phyloP scores from a whole-genome alignment of 129 eudicot genomes.

The Centella asiatica region DNA sequence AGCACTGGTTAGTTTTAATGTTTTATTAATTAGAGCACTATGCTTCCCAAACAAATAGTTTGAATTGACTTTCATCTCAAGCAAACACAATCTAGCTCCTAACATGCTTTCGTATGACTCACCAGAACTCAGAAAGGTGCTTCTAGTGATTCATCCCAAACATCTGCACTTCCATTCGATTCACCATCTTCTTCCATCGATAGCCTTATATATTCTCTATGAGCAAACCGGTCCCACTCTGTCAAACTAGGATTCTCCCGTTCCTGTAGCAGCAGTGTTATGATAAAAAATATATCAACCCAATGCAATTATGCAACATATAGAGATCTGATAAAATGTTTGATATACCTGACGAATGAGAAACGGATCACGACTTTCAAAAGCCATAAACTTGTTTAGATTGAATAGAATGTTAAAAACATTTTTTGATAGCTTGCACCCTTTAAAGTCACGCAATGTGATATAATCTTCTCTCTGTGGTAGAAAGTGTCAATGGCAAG shows the following conservation, averaged over 20 bases:
- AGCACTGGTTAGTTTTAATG: too few relatives aligned
- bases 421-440: slow-evolving; percentile 79
- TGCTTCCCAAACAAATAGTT: too few relatives aligned
- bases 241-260: slow-evolving; percentile 97
- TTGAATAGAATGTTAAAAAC: slow-evolving; percentile 91
- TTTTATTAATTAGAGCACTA: too few relatives aligned
- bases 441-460: slow-evolving; percentile 74
- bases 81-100: too few relatives aligned
- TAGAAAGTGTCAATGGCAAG: neutral
- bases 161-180: slow-evolving; percentile 83
- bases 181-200: slow-evolving; percentile 88
- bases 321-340: neutral
- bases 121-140: slow-evolving; percentile 63
- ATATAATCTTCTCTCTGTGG: slow-evolving; percentile 77
- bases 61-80: too few relatives aligned
- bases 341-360: slow-evolving; percentile 80
- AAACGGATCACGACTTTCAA: slow-evolving; percentile 96
- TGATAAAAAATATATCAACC: too few relatives aligned
- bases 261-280: too few relatives aligned
- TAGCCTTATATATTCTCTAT: slow-evolving; percentile 78
- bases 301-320: neutral
- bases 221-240: slow-evolving; percentile 99
- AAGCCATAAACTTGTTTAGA: slow-evolving; percentile 96
- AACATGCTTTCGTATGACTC: too few relatives aligned
- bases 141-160: slow-evolving; percentile 85